These are phyloP conservation scores for Cercospora canescens DNA, from an alignment of 2,329 filamentous ascomycete genomes.

Conservation along the genomic window DNA sequence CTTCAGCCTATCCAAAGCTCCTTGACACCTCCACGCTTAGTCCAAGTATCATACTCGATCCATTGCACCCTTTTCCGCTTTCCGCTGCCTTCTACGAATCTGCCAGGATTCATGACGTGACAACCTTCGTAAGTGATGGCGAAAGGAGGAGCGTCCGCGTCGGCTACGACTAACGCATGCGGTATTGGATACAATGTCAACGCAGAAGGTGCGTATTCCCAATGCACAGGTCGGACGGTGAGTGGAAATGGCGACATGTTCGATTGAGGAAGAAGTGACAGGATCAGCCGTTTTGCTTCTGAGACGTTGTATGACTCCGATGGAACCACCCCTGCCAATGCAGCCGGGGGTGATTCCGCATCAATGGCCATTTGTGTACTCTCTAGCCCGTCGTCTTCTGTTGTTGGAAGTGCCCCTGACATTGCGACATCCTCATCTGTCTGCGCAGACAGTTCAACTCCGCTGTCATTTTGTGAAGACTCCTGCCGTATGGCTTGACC, in stretches of 20 bases:
- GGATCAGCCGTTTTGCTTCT: slow-evolving; percentile 61
- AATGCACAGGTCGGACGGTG: slow-evolving; percentile 77
- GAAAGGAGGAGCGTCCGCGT: slow-evolving; percentile 79
- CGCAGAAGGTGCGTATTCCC: slow-evolving; percentile 76
- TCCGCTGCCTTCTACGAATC: slow-evolving; percentile 62
- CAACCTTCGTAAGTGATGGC: slow-evolving; percentile 92
- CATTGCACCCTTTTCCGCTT: slow-evolving; percentile 69
- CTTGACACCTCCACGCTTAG: slow-evolving; percentile 59
- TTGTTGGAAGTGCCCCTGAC: slow-evolving; percentile 32
- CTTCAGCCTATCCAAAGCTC: slow-evolving; percentile 51
- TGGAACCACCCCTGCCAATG: slow-evolving; percentile 10
- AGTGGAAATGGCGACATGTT: slow-evolving; percentile 84
- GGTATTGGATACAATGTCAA: slow-evolving; percentile 87
- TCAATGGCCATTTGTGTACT: slow-evolving; percentile 23
- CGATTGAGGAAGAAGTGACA: slow-evolving; percentile 88
- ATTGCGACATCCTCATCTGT: slow-evolving; percentile 28
- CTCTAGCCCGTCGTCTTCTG: slow-evolving; percentile 19
- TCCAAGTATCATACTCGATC: slow-evolving; percentile 80
- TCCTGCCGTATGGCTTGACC: slow-evolving; percentile 48
- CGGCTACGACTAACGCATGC: slow-evolving; percentile 77
- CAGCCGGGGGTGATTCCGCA: slow-evolving; percentile 11
- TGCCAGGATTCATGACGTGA: slow-evolving; percentile 90
- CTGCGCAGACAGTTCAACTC: slow-evolving; percentile 14
- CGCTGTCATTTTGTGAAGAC: slow-evolving; percentile 10
- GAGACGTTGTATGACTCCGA: slow-evolving; percentile 22